phyloP scores from a whole-genome alignment of 2,329 filamentous ascomycete species.

The Pseudocercospora ulei region DNA sequence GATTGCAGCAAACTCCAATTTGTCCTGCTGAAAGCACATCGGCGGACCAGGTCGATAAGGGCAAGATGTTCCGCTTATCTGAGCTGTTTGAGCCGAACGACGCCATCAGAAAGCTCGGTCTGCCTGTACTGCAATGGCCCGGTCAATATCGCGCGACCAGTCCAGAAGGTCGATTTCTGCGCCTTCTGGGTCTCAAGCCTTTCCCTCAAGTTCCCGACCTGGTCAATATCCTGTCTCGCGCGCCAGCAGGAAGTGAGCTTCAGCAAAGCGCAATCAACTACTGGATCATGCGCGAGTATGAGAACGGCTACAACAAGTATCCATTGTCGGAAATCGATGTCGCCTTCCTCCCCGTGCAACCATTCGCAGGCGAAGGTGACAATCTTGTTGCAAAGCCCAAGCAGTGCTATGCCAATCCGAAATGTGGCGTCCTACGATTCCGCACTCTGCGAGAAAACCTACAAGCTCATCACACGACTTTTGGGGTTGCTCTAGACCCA shows the following conservation, averaged over 20 bases:
- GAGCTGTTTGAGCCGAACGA: slow-evolving; percentile 75
- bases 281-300: slow-evolving; percentile 69
- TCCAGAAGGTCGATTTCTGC: slow-evolving; percentile 65
- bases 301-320: slow-evolving; percentile 62
- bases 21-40: slow-evolving; percentile 60
- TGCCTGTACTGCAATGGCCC: slow-evolving; percentile 78
- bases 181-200: slow-evolving; percentile 60
- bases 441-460: slow-evolving; percentile 65
- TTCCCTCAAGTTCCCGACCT: slow-evolving; percentile 65
- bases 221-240: slow-evolving; percentile 64
- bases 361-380: slow-evolving; percentile 48
- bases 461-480: slow-evolving; percentile 70
- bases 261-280: slow-evolving; percentile 67
- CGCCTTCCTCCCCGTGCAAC: slow-evolving; percentile 60
- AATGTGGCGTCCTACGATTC: slow-evolving; percentile 69
- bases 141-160: slow-evolving; percentile 57
- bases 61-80: slow-evolving; percentile 56
- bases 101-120: slow-evolving; percentile 55
- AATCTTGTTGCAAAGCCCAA: slow-evolving; percentile 57
- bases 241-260: slow-evolving; percentile 47
- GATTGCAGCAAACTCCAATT: slow-evolving; percentile 66
- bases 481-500: slow-evolving; percentile 77
- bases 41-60: slow-evolving; percentile 33
- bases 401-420: slow-evolving; percentile 72
- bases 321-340: slow-evolving; percentile 44